Percentiles rank a stretch among this genome's conserved stretches.
Conservation (phyloP, 1,139 yeast species). For the Geotrichum phurueaensis region DNA sequence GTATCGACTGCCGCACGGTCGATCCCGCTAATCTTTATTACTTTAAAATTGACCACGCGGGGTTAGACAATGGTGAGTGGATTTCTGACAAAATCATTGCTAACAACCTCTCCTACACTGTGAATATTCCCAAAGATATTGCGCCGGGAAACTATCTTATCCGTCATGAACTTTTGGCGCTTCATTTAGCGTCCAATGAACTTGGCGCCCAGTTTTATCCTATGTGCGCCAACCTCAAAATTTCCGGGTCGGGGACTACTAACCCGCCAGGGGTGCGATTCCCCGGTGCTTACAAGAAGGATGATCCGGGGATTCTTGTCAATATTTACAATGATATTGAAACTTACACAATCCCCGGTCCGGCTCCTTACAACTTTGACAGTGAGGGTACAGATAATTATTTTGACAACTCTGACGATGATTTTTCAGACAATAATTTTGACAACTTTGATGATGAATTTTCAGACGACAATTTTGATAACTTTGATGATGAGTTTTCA, state of each 20-base stretch:
- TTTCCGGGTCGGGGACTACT: constrained; percentile 16
- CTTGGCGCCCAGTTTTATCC: constrained; percentile 19
- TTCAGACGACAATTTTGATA: no score
- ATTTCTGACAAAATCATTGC: constrained; percentile 13
- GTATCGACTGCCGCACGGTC: constrained; percentile 7
- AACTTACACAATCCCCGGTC: constrained; percentile 15
- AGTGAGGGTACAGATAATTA: background rate
- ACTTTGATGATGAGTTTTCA: constrained; percentile 1
- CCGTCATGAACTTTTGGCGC: constrained; percentile 18
- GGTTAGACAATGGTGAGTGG: constrained; percentile 12
- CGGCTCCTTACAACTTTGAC: constrained; percentile 13
- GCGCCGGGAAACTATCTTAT: constrained; percentile 16
- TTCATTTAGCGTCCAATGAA: constrained; percentile 1
- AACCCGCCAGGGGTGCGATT: constrained; percentile 18
- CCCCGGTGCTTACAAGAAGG: constrained; percentile 18
- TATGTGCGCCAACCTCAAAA: constrained; percentile 16
- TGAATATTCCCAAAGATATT: constrained; percentile 16
- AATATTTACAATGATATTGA: constrained; percentile 14
- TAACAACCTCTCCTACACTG: constrained; percentile 14
- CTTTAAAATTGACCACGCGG: constrained; percentile 19
- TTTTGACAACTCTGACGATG: no score
- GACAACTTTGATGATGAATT: no score
- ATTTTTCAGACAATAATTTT: no score
- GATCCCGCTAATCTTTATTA: constrained; percentile 12
- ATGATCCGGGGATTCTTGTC: constrained; percentile 18